Percentiles rank a stretch among this genome's conserved stretches.
phyloP scores from a whole-genome alignment of 2,329 filamentous ascomycete species.

The Elsinoe ampelina region DNA sequence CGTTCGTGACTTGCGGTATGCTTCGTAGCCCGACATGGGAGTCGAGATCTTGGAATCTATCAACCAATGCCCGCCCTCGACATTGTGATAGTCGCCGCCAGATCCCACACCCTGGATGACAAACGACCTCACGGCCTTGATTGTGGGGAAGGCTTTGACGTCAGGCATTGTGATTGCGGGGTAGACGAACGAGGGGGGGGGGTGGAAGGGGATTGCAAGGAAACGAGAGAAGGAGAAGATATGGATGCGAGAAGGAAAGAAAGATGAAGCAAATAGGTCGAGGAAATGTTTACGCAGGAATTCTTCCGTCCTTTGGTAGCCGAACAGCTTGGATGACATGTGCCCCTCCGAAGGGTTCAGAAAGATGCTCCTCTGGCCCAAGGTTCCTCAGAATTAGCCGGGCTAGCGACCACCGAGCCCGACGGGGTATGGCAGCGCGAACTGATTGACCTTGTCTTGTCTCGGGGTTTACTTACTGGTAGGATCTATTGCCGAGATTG shows the following conservation, averaged over 20 bases:
- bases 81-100: constrained; percentile 88
- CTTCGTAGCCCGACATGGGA: constrained; percentile 80
- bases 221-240: background rate
- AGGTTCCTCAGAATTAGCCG: background rate
- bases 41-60: constrained; percentile 89
- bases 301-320: constrained; percentile 2
- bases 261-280: background rate
- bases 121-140: constrained; percentile 66
- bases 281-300: constrained; percentile 2
- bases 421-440: background rate
- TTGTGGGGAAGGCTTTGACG: constrained; percentile 57
- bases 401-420: background rate
- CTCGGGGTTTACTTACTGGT: no score
- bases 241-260: background rate
- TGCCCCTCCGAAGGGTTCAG: constrained; percentile 6
- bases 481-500: no score
- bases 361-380: background rate
- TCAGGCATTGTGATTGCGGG: constrained; percentile 24
- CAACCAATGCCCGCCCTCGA: constrained; percentile 64
- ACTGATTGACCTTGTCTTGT: background rate
- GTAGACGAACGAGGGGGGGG: background rate
- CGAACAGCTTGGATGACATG: background rate
- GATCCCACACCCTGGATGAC: constrained; percentile 55
- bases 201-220: constrained; percentile 12
- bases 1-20: constrained; percentile 78